Evolutionary conservation across 441 rosid genomes (phyloP).

Genomic region (Populus tomentosa): DNA sequence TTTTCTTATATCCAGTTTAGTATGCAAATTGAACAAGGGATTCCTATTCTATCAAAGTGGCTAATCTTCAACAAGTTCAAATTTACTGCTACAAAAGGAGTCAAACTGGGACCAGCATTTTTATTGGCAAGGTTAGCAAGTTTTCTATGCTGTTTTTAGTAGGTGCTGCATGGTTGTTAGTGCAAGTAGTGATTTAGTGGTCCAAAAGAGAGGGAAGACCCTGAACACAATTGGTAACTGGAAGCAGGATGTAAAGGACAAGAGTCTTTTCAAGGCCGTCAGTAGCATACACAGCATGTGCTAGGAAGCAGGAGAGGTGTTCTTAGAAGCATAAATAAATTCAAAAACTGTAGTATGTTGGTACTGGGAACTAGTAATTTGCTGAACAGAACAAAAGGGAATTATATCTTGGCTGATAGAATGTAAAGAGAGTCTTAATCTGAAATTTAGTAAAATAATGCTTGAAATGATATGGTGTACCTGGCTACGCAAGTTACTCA

Average conservation of each 20-base stretch:
- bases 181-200: neutral
- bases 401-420: neutral
- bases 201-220: neutral
- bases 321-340: neutral
- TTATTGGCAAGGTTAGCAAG: conserved; percentile 71
- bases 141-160: conserved; percentile 6
- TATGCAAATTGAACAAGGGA: conserved; percentile 92
- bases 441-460: neutral
- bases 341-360: neutral
- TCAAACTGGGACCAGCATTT: conserved; percentile 81
- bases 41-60: conserved; percentile 90
- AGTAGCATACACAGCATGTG: neutral
- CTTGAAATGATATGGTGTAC: neutral
- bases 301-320: conserved; percentile 10
- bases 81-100: conserved; percentile 75
- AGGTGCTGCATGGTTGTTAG: conserved; percentile 1
- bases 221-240: neutral
- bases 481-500: neutral
- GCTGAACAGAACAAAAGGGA: neutral
- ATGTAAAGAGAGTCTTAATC: neutral
- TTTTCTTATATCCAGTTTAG: conserved; percentile 53
- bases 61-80: conserved; percentile 88
- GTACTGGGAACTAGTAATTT: neutral
- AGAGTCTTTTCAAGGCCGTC: neutral
- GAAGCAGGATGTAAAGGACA: neutral